These are phyloP conservation scores for Hordeum vulgare DNA, from an alignment of 176 grass and related monocot genomes.

Conservation along the genomic window DNA sequence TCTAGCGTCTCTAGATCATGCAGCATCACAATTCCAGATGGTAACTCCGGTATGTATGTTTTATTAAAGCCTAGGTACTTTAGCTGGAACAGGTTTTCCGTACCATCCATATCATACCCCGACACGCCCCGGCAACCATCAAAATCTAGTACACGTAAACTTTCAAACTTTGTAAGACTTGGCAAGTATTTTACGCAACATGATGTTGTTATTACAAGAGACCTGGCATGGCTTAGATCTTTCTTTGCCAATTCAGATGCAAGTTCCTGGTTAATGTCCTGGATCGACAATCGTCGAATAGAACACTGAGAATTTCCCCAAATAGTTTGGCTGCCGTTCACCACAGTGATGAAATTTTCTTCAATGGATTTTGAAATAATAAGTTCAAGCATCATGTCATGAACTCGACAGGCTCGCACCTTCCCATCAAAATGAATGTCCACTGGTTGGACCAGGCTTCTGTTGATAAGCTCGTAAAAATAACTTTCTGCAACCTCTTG, in stretches of 20 bases:
- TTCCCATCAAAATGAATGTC: neutral
- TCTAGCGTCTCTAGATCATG: neutral
- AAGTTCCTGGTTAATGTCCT: neutral
- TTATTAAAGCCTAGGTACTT: neutral
- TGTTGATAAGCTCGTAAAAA: slow-evolving; percentile 11
- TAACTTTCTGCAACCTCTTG: neutral
- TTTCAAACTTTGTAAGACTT: neutral
- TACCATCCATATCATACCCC: neutral
- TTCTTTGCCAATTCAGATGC: too few species aligned
- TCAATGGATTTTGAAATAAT: neutral
- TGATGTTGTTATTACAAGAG: neutral
- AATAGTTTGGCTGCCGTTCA: too few species aligned
- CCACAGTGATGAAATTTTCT: too few species aligned
- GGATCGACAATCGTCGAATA: neutral
- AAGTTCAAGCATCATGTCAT: slow-evolving; percentile 5
- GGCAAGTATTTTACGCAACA: neutral
- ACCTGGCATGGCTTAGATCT: too few species aligned
- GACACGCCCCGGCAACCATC: neutral
- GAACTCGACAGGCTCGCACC: neutral
- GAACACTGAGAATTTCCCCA: too few species aligned
- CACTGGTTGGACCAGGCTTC: slow-evolving; percentile 3
- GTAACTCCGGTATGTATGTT: neutral
- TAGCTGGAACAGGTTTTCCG: neutral
- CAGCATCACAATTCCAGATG: neutral
- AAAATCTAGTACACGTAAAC: neutral